These are phyloP conservation scores for Phlebiopsis flavidoalba DNA, from an alignment of 768 basidiomycete species.

Conservation along the genomic window DNA sequence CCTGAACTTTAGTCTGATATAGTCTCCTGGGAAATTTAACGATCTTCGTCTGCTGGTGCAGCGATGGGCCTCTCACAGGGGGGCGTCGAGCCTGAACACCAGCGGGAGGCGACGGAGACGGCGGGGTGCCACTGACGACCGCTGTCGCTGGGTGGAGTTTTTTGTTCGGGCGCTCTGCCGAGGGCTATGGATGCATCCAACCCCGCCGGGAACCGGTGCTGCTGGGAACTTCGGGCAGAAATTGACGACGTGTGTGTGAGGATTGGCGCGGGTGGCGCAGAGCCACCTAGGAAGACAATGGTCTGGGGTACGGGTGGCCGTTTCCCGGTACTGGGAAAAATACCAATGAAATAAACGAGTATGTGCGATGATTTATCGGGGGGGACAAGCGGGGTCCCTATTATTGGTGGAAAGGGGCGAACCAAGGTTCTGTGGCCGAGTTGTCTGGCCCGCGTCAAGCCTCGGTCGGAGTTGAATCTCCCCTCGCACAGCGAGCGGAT, in stretches of 20 bases:
- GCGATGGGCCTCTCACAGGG: no score
- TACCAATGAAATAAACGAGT: neutral
- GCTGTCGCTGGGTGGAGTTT: neutral
- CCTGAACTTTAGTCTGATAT: neutral
- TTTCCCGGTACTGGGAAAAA: neutral
- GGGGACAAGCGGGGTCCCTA: neutral
- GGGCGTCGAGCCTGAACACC: no score
- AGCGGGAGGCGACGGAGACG: neutral
- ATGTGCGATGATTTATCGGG: neutral
- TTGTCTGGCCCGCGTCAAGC: conserved; percentile 4
- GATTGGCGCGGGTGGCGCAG: no score
- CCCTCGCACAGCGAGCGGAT: conserved; percentile 23
- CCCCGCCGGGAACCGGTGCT: neutral
- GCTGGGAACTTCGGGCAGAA: neutral
- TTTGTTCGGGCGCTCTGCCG: neutral
- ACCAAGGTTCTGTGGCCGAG: neutral
- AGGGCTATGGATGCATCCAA: neutral
- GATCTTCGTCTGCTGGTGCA: no score
- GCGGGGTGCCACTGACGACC: neutral
- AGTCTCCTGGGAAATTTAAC: no score
- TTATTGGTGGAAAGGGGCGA: neutral
- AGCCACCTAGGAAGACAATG: neutral
- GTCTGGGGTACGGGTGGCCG: neutral
- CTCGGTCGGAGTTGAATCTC: conserved; percentile 24
- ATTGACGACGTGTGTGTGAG: no score